Base-by-base conservation (phyloP, 345 rosid species). In the Clausena lansium region DNA sequence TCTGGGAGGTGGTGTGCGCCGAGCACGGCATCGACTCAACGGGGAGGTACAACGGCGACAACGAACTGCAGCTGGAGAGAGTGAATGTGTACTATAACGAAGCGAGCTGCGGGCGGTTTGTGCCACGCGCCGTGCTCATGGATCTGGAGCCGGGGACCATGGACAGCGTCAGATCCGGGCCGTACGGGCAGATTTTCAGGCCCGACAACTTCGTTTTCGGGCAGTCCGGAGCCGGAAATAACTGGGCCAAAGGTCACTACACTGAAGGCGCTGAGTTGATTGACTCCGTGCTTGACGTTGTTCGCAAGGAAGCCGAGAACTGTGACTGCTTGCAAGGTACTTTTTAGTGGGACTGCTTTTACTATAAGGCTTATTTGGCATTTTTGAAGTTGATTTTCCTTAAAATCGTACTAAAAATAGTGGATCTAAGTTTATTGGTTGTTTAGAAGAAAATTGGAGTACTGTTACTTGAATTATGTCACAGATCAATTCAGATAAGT, bases 91-190 rank as follows among this genome's bases (percentile, higher is more conserved):
- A 91, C 83, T 91, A 87, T 87, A 91, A 91, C 74, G 94, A 91
- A 83, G 94, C 92, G 0, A 91, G 94, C 75, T 89, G 94, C 41
- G 93, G 94, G 0, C 80, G 94, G 55, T 89, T 87, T 70, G 92
- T 91, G 20, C 94, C 94, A 15, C 90, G 94, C 41, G 91, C 92
- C 71, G 91, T 91, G 6, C 79, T 91, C 33, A 89, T 91, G 94
- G 94, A 91, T 87, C 93, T 91, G 63, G 94, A 91, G 87, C 94
- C 94, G 0, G 93, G 94, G 8, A 91, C 94, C 76, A 91, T 91
- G 94, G 94, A 91, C 54, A 91, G 94, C 69, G 90, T 91, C 81
- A 86, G 94, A 86, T 89, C 91, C 41, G 94, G 92, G 0, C 90
- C 91, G 27, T 91, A 91, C 80, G 94, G 94, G 0, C 90, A 90